Conservation (phyloP, 805 yeast genomes). For the Suhomyces prunicola region DNA sequence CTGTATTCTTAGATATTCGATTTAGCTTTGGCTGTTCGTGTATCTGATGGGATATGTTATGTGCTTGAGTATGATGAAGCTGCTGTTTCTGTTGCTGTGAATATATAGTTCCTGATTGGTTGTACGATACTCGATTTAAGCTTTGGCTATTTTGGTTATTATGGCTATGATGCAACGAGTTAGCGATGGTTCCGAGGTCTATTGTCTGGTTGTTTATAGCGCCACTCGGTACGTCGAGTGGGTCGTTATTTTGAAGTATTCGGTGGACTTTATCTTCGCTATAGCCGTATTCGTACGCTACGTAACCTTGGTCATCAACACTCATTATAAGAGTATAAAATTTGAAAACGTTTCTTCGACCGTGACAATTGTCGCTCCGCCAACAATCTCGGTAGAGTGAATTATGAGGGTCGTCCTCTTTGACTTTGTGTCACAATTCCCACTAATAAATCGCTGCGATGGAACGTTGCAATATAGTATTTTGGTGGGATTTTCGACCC, state of each 20-base stretch:
- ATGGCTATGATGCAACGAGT: background rate
- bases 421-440: background rate
- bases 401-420: background rate
- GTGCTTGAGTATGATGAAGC: background rate
- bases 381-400: background rate
- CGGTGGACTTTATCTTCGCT: background rate
- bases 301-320: background rate
- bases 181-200: background rate
- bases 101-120: background rate
- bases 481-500: background rate
- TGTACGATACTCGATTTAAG: background rate
- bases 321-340: slow-evolving; percentile 1
- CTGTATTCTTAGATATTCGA: background rate
- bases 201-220: background rate
- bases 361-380: background rate
- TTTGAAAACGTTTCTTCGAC: background rate
- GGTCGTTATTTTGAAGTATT: background rate
- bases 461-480: slow-evolving; percentile 3
- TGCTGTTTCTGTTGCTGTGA: background rate
- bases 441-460: background rate
- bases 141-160: background rate
- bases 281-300: slow-evolving; percentile 1
- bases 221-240: background rate
- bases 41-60: background rate
- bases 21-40: background rate